A percentile compares a stretch with the other conserved stretches of the same genome.
Conservation (phyloP, 2,329 filamentous ascomycete species). For the Nigrospora sphaerica region DNA sequence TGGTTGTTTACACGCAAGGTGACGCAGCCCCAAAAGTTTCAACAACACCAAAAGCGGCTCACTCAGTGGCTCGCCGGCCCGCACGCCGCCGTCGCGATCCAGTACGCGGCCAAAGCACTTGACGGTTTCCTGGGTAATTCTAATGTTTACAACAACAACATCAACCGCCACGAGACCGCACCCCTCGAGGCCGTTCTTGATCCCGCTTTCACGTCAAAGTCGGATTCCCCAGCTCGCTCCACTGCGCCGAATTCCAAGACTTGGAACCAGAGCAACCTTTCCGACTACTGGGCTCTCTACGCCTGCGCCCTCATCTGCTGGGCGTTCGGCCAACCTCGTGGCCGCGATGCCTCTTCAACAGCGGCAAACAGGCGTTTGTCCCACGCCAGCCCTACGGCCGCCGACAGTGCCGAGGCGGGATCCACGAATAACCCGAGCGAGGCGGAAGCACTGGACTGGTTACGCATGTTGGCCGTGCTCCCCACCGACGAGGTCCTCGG, state of each 20-base stretch:
- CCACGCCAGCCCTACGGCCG: conserved; percentile 7
- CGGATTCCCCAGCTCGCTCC: too few species aligned
- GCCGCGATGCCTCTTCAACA: not conserved
- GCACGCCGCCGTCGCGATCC: conserved; percentile 34
- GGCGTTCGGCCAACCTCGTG: conserved; percentile 37
- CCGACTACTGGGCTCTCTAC: conserved; percentile 78
- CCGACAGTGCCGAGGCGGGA: conserved; percentile 14
- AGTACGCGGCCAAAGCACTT: conserved; percentile 46
- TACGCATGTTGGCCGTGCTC: conserved; percentile 31
- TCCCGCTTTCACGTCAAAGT: too few species aligned
- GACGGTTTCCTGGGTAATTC: conserved; percentile 31
- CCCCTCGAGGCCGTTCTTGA: too few species aligned
- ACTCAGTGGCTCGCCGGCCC: conserved; percentile 23
- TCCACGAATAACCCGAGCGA: conserved; percentile 28
- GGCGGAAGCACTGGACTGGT: conserved; percentile 22
- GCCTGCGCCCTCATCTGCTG: conserved; percentile 53
- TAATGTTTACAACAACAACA: conserved; percentile 10
- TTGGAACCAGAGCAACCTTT: conserved; percentile 54
- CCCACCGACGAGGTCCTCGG: conserved; percentile 30
- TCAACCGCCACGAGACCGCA: not conserved
- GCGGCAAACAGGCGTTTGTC: not conserved
- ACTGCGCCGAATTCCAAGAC: not conserved
- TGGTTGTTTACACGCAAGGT: conserved; percentile 53
- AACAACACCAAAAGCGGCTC: conserved; percentile 39
- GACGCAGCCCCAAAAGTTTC: conserved; percentile 32